Evolutionary conservation across 345 rosid genomes (phyloP).

Genomic region (Streptanthus diversifolius): DNA sequence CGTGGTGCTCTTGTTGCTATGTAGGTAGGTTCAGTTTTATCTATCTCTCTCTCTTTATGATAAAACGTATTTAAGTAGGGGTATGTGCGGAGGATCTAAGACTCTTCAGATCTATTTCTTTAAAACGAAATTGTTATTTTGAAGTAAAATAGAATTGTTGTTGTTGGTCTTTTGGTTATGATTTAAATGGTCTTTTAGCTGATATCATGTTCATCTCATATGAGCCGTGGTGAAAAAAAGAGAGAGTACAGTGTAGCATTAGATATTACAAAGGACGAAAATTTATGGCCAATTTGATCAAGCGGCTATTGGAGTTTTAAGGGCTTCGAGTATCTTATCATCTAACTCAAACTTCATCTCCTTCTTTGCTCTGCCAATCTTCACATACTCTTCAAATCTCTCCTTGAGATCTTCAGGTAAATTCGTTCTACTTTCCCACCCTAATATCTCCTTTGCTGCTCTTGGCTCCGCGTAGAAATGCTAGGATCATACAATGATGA

Average conservation of each 20-base stretch:
- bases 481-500: constrained; percentile 40
- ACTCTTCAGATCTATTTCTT: neutral
- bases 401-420: constrained; percentile 87
- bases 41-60: constrained; percentile 4
- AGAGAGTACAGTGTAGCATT: neutral
- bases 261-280: constrained; percentile 5
- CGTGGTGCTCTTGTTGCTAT: constrained; percentile 3
- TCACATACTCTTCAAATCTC: constrained; percentile 66
- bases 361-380: constrained; percentile 84
- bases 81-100: constrained; percentile 23
- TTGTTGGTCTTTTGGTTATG: constrained; percentile 11
- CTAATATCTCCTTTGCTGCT: constrained; percentile 84
- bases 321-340: constrained; percentile 73
- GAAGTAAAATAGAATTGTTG: neutral
- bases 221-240: neutral
- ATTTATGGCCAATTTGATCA: constrained; percentile 27
- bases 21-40: constrained; percentile 20
- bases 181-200: constrained; percentile 3
- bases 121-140: constrained; percentile 3
- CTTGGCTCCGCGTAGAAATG: constrained; percentile 94
- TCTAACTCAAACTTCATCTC: constrained; percentile 68
- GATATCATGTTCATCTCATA: constrained; percentile 21
- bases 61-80: constrained; percentile 7
- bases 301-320: constrained; percentile 64
- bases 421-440: constrained; percentile 66